phyloP scores from a whole-genome alignment of 176 grass and related monocot genomes.

The Metroxylon sagu region DNA sequence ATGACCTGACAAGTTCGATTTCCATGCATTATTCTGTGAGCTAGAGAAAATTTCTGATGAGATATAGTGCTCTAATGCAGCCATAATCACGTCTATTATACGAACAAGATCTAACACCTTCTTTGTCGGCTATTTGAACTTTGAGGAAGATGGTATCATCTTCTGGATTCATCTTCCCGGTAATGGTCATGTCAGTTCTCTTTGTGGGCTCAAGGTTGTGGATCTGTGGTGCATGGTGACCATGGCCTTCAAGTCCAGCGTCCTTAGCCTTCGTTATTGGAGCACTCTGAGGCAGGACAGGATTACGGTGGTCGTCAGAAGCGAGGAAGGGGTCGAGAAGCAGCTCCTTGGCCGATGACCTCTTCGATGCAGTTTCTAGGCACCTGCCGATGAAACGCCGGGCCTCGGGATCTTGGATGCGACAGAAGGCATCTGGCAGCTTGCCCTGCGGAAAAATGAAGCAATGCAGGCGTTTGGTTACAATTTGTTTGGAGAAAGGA shows the following conservation, averaged over 20 bases:
- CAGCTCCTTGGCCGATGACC: constrained; percentile 61
- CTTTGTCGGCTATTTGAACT: constrained; percentile 63
- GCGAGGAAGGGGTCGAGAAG: constrained; percentile 62
- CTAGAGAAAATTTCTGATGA: not conserved
- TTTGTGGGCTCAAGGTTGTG: not conserved
- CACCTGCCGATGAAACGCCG: constrained; percentile 59
- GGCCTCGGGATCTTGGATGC: constrained; percentile 29
- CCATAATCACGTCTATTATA: too few species aligned
- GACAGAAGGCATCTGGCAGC: constrained; percentile 64
- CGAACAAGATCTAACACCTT: constrained; percentile 20
- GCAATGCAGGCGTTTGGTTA: not conserved
- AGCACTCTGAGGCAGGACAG: not conserved
- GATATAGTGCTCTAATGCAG: not conserved
- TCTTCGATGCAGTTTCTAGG: constrained; percentile 16
- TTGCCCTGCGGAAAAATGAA: constrained; percentile 29
- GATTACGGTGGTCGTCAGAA: constrained; percentile 14
- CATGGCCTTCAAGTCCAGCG: not conserved
- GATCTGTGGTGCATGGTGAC: not conserved
- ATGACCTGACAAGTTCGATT: not conserved
- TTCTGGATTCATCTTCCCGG: constrained; percentile 76
- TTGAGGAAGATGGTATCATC: constrained; percentile 81
- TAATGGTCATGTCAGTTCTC: constrained; percentile 68
- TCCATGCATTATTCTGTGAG: too few species aligned
- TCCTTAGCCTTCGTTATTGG: not conserved
- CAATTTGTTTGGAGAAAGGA: not conserved